These are phyloP conservation scores for Plantago ovata DNA, from an alignment of 257 asterid genomes.

Conservation along the genomic window DNA sequence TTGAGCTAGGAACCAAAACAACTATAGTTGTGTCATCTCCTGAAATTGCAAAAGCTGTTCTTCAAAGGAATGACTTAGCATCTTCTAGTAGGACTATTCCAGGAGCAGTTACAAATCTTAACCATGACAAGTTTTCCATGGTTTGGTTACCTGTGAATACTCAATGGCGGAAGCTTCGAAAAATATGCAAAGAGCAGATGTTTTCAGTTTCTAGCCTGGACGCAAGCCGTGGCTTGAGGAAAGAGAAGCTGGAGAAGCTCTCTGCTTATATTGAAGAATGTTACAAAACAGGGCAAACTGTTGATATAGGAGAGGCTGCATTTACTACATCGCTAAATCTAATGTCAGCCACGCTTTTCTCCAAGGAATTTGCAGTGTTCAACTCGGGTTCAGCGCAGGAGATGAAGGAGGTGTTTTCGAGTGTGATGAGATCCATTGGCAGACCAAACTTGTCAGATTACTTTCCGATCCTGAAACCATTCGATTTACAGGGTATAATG, in stretches of 20 bases:
- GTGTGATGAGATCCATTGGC: background rate
- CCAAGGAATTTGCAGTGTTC: constrained; percentile 12
- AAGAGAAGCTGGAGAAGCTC: constrained; percentile 12
- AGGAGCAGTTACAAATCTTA: background rate
- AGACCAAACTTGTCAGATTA: constrained; percentile 12
- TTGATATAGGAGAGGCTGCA: constrained; percentile 20
- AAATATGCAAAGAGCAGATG: constrained; percentile 10
- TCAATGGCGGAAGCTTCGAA: background rate
- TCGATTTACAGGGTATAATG: constrained; percentile 49
- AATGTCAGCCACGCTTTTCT: constrained; percentile 14
- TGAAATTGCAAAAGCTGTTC: background rate
- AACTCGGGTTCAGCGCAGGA: constrained; percentile 18
- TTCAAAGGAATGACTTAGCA: background rate
- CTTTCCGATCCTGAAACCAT: constrained; percentile 1
- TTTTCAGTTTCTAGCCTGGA: constrained; percentile 10
- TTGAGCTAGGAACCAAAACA: constrained; percentile 2
- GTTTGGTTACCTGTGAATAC: background rate
- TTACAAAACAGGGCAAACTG: background rate
- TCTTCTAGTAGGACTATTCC: background rate
- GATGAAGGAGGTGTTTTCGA: constrained; percentile 5
- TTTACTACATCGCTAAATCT: constrained; percentile 19
- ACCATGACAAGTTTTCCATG: background rate
- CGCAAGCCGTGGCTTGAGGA: constrained; percentile 5
- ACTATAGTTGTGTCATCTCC: constrained; percentile 6
- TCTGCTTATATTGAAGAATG: constrained; percentile 7